phyloP scores from a whole-genome alignment of 2,329 filamentous ascomycete species.

The Atkinsonella hypoxylon region DNA sequence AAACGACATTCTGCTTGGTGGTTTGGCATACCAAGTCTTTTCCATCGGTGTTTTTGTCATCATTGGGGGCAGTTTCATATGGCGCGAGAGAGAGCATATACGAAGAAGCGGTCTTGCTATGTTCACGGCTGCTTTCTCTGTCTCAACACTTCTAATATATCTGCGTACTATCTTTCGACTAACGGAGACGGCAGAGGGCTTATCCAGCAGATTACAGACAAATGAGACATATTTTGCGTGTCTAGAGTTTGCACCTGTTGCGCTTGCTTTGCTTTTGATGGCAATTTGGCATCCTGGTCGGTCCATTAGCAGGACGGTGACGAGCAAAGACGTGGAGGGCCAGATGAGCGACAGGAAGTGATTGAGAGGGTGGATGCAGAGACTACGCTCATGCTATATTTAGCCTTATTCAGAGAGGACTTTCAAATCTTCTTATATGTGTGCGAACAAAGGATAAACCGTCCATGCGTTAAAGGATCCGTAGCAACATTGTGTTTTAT shows the following conservation, averaged over 20 bases:
- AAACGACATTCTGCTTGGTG: slow-evolving; percentile 44
- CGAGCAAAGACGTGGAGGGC: not conserved
- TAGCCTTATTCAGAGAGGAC: too few relatives aligned
- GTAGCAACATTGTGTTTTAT: too few relatives aligned
- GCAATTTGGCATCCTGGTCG: slow-evolving; percentile 20
- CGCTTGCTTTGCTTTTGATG: slow-evolving; percentile 34
- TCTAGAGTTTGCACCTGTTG: slow-evolving; percentile 43
- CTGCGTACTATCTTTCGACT: slow-evolving; percentile 41
- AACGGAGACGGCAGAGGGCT: slow-evolving; percentile 40
- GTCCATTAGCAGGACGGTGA: slow-evolving; percentile 3
- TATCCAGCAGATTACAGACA: slow-evolving; percentile 31
- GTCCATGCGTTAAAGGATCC: too few relatives aligned
- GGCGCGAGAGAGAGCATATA: not conserved
- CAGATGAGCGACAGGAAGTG: not conserved
- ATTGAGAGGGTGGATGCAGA: not conserved
- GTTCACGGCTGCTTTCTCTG: slow-evolving; percentile 30
- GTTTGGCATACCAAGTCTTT: slow-evolving; percentile 42
- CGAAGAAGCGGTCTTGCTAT: slow-evolving; percentile 15
- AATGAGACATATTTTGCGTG: slow-evolving; percentile 41
- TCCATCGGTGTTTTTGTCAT: slow-evolving; percentile 36
- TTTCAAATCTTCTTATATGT: too few relatives aligned
- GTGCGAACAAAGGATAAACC: too few relatives aligned
- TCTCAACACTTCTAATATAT: slow-evolving; percentile 36
- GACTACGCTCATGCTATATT: too few relatives aligned
- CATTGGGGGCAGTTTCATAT: slow-evolving; percentile 25